These are phyloP conservation scores for Bipolaris oryzae DNA, from an alignment of 2,329 filamentous ascomycete genomes.

Conservation along the genomic window DNA sequence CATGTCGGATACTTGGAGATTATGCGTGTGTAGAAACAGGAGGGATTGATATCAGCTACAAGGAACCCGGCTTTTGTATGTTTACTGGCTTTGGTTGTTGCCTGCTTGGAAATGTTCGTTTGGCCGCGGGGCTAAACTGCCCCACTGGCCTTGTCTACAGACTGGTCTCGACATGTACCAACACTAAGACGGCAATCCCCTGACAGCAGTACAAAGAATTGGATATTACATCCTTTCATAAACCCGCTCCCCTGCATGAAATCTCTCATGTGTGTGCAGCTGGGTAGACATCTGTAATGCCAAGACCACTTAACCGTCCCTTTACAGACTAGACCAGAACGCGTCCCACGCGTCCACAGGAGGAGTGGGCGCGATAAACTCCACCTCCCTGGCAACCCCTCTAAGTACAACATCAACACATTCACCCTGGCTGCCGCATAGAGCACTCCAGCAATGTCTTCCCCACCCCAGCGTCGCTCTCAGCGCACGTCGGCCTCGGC, in stretches of 20 bases:
- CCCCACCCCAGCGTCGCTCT: conserved; percentile 62
- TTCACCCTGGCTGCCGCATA: conserved; percentile 12
- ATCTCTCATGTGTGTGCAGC: background rate
- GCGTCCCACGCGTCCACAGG: conserved; percentile 32
- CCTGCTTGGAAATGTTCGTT: conserved; percentile 22
- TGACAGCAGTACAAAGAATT: background rate
- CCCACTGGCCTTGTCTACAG: conserved; percentile 11
- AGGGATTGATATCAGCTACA: background rate
- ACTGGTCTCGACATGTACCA: background rate
- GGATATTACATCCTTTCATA: background rate
- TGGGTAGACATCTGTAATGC: background rate
- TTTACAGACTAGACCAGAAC: conserved; percentile 28
- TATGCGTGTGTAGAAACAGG: background rate
- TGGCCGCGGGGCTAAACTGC: conserved; percentile 22
- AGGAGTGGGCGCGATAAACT: conserved; percentile 22
- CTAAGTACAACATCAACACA: conserved; percentile 10
- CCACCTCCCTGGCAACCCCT: conserved; percentile 21
- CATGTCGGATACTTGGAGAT: conserved; percentile 60
- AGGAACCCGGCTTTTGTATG: background rate
- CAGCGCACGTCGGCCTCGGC: conserved; percentile 61
- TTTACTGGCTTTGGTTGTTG: conserved; percentile 15
- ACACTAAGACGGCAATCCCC: background rate
- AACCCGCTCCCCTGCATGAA: too few species aligned
- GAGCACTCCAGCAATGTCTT: conserved; percentile 60
- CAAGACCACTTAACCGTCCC: conserved; percentile 17